phyloP scores from a whole-genome alignment of 352 stramenopile genomes.

The Blastocystis sp. region DNA sequence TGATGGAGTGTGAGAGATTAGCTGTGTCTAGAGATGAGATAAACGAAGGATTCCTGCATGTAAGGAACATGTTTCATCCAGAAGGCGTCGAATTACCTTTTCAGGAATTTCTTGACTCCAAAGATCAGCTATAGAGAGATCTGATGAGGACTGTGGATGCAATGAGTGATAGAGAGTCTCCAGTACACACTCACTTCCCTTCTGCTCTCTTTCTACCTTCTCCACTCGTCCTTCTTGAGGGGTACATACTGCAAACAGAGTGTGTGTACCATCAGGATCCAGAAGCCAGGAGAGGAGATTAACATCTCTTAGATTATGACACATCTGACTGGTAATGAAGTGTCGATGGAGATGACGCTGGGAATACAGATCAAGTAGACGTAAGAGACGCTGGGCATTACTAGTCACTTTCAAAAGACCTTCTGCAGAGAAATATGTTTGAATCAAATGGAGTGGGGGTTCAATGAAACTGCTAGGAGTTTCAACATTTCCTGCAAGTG shows the following conservation, averaged over 20 bases:
- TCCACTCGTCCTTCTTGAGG: too few relatives aligned
- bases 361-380: constrained; percentile 1
- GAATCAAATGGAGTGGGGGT: not conserved
- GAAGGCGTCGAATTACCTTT: not conserved
- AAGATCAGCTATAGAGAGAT: not conserved
- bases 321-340: not conserved
- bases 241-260: not conserved
- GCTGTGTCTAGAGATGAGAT: not conserved
- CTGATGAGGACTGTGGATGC: not conserved
- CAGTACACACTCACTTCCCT: not conserved
- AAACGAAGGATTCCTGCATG: not conserved
- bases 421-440: not conserved
- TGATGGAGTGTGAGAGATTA: not conserved
- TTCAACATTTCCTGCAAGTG: constrained; percentile 16
- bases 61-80: not conserved
- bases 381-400: not conserved
- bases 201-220: not conserved
- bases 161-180: not conserved
- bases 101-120: not conserved
- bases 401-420: not conserved
- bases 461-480: not conserved
- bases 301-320: not conserved
- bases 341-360: not conserved
- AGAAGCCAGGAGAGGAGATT: constrained; percentile 11
- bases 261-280: not conserved